These are phyloP conservation scores for Backusella westeae DNA, from an alignment of 192 early-diverging fungal genomes.

Conservation along the genomic window DNA sequence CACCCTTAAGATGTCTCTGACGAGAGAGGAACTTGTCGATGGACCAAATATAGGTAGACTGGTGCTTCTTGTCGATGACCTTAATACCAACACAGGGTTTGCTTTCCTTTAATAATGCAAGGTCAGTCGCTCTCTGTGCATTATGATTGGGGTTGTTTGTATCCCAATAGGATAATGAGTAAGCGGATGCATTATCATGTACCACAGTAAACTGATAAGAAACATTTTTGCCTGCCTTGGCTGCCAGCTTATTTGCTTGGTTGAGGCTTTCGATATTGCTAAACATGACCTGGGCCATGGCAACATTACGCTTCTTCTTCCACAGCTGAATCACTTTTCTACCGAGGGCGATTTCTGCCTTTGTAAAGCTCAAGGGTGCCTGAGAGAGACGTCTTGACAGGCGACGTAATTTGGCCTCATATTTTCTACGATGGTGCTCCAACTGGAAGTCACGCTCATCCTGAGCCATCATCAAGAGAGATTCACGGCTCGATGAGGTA, in stretches of 20 bases:
- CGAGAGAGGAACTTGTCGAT: slow-evolving; percentile 34
- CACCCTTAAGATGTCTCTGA: slow-evolving; percentile 37
- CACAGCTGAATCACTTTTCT: slow-evolving; percentile 43
- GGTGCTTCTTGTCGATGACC: slow-evolving; percentile 53
- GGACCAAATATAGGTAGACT: slow-evolving; percentile 44
- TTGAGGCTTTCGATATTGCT: slow-evolving; percentile 67
- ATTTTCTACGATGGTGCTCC: slow-evolving; percentile 48
- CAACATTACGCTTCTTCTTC: slow-evolving; percentile 53
- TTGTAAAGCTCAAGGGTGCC: slow-evolving; percentile 35
- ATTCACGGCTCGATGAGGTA: neutral
- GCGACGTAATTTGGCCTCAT: slow-evolving; percentile 45
- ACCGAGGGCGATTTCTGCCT: slow-evolving; percentile 40
- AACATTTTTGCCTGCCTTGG: slow-evolving; percentile 73
- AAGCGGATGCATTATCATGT: slow-evolving; percentile 47
- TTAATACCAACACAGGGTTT: slow-evolving; percentile 52
- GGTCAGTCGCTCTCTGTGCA: slow-evolving; percentile 34
- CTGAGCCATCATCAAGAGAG: slow-evolving; percentile 36
- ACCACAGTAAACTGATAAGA: slow-evolving; percentile 81
- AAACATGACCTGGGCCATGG: slow-evolving; percentile 63
- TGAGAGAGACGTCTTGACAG: slow-evolving; percentile 33
- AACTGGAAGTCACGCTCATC: slow-evolving; percentile 52
- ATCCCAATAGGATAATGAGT: slow-evolving; percentile 48
- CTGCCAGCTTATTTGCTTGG: slow-evolving; percentile 84
- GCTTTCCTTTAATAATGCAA: slow-evolving; percentile 31
- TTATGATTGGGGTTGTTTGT: slow-evolving; percentile 28